Evolutionary conservation across 1,139 yeast genomes (phyloP).

Genomic region (Meyerozyma carpophila): DNA sequence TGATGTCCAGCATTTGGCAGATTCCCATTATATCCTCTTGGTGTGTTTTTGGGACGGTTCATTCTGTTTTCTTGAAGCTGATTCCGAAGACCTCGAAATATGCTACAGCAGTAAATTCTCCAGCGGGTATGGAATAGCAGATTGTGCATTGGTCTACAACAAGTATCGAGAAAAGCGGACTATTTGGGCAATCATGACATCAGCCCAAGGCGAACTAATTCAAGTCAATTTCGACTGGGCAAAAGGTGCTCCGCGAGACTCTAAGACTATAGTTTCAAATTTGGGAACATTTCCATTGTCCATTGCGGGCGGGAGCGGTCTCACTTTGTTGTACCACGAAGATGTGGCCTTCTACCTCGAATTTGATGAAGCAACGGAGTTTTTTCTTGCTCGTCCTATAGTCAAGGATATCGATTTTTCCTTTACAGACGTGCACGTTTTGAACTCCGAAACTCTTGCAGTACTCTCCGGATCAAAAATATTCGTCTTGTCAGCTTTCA

Average conservation of each 20-base stretch:
- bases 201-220: not conserved
- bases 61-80: not conserved
- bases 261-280: not conserved
- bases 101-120: not conserved
- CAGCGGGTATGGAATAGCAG: not conserved
- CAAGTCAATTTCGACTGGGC: not conserved
- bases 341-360: not conserved
- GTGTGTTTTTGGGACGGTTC: not conserved
- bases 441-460: not conserved
- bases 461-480: not conserved
- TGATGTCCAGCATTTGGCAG: not conserved
- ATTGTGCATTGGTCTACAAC: not conserved
- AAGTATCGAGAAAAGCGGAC: not conserved
- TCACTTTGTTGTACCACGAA: not conserved
- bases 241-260: not conserved
- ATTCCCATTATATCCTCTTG: not conserved
- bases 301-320: not conserved
- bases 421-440: not conserved
- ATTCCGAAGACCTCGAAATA: not conserved
- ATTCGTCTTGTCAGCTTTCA: not conserved
- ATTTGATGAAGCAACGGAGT: not conserved
- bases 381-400: not conserved
- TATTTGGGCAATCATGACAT: not conserved
- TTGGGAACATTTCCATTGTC: not conserved
- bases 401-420: not conserved